These are phyloP conservation scores for Paramyrothecium sp. DNA, from an alignment of 2,329 filamentous ascomycete genomes.

Conservation along the genomic window DNA sequence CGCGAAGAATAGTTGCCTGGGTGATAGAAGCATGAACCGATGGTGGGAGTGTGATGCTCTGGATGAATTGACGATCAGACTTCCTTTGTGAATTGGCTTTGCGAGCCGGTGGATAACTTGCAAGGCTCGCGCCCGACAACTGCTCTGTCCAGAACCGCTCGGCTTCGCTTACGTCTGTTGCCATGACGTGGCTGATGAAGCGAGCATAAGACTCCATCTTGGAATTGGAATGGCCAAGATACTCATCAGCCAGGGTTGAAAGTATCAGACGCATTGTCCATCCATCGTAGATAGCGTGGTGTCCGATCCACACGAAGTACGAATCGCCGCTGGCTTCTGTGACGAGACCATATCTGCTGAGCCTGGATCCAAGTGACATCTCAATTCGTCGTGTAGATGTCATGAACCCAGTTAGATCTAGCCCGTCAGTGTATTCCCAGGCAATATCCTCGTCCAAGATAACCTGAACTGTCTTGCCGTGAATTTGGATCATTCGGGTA, in stretches of 20 bases:
- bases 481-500: neutral
- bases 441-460: neutral
- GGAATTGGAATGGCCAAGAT: neutral
- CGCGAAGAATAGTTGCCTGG: neutral
- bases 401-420: neutral
- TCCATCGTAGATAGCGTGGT: slow-evolving; percentile 49
- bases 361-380: neutral
- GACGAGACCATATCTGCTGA: neutral
- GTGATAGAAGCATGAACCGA: neutral
- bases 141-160: neutral
- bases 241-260: slow-evolving; percentile 3
- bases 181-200: neutral
- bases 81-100: neutral
- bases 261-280: slow-evolving; percentile 42
- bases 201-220: neutral
- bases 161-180: neutral
- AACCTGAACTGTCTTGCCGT: neutral
- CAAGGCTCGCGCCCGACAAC: neutral
- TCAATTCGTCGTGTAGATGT: neutral
- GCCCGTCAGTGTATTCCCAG: neutral
- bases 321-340: neutral
- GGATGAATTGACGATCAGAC: neutral
- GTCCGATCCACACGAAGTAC: slow-evolving; percentile 13
- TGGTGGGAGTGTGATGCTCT: neutral
- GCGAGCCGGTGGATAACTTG: neutral